phyloP scores from a whole-genome alignment of 768 basidiomycete species.

The Tylopilus vinaceipallidus region DNA sequence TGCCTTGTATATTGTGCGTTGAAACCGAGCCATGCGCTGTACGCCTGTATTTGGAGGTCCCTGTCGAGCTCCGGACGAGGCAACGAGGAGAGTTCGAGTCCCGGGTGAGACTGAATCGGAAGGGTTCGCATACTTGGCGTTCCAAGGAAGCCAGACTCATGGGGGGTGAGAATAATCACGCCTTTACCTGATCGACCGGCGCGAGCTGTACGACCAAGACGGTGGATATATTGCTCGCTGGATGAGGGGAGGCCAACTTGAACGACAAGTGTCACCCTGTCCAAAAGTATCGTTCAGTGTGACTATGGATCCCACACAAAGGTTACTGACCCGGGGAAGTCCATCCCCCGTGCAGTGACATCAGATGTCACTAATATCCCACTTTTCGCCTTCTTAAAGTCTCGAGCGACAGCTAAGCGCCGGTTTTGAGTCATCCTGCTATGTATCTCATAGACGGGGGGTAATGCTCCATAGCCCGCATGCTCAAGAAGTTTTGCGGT shows the following conservation, averaged over 20 bases:
- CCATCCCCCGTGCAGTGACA: constrained; percentile 65
- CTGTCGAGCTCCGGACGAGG: constrained; percentile 28
- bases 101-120: constrained; percentile 35
- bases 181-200: constrained; percentile 65
- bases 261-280: constrained; percentile 55
- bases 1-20: constrained; percentile 43
- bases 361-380: constrained; percentile 54
- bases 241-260: constrained; percentile 67
- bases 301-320: too few species aligned
- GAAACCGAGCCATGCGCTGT: constrained; percentile 57
- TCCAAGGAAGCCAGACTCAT: constrained; percentile 49
- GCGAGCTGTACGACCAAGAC: constrained; percentile 75
- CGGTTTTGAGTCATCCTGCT: constrained; percentile 50
- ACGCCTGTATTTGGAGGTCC: constrained; percentile 48
- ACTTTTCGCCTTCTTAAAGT: constrained; percentile 43
- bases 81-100: constrained; percentile 28
- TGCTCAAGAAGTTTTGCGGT: constrained; percentile 35
- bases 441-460: constrained; percentile 54
- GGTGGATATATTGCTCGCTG: constrained; percentile 76
- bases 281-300: constrained; percentile 5
- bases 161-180: constrained; percentile 51
- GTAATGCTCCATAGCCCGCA: constrained; percentile 28
- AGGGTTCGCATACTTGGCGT: constrained; percentile 39
- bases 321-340: constrained; percentile 60
- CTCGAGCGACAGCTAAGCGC: constrained; percentile 48